Evolutionary conservation across 2,329 filamentous ascomycete genomes (phyloP).

Genomic region (Harringtonia lauricola): DNA sequence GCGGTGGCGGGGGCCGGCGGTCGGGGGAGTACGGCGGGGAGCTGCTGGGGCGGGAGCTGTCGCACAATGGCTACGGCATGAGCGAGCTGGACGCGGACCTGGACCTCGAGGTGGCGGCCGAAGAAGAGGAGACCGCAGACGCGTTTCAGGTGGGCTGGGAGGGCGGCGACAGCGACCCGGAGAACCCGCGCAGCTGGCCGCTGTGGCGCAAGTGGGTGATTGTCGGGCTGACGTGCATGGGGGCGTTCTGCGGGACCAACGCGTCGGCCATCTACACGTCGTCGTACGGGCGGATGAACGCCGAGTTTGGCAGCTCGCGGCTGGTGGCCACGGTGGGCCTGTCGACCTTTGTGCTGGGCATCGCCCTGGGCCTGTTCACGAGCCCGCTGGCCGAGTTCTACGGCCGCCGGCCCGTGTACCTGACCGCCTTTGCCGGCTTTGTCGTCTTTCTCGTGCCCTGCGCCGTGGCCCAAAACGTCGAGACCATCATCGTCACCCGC

Average conservation of each 20-base stretch:
- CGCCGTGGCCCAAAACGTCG: conserved; percentile 71
- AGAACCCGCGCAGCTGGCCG: conserved; percentile 61
- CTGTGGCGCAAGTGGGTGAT: conserved; percentile 67
- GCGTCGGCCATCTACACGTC: conserved; percentile 82
- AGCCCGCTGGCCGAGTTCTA: conserved; percentile 66
- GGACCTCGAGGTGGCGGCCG: neutral
- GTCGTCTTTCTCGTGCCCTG: conserved; percentile 66
- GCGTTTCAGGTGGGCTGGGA: conserved; percentile 67
- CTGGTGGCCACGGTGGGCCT: conserved; percentile 71
- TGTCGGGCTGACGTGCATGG: conserved; percentile 58
- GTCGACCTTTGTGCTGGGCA: conserved; percentile 72
- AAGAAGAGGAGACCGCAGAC: conserved; percentile 17
- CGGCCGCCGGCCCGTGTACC: conserved; percentile 71
- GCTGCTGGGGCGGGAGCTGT: neutral
- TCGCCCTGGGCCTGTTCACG: conserved; percentile 51
- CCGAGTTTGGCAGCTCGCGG: conserved; percentile 60
- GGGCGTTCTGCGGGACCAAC: conserved; percentile 65
- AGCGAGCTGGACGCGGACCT: neutral
- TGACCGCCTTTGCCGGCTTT: conserved; percentile 46
- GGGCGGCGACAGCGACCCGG: conserved; percentile 56
- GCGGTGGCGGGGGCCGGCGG: neutral
- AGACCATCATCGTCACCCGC: conserved; percentile 64
- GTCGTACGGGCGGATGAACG: conserved; percentile 66
- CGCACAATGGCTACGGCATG: neutral
- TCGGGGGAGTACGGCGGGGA: neutral